Conservation (phyloP, 1,284 basidiomycete genomes). For the Wallemia mellicola region DNA sequence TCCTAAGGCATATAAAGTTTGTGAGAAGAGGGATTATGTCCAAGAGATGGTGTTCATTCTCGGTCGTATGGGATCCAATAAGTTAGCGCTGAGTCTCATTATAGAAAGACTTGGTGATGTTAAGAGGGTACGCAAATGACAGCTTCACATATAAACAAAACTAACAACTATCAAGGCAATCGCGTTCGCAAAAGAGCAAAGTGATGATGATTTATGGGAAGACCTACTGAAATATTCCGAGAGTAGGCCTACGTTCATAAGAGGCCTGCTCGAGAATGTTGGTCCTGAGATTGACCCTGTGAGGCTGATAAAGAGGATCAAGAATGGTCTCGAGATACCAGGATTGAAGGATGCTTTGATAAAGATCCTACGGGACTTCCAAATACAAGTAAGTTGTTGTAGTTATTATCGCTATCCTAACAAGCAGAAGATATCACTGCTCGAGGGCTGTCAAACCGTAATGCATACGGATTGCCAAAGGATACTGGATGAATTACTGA, state of each 20-base stretch:
- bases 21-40: conserved; percentile 56
- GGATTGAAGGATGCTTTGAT: conserved; percentile 78
- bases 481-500: neutral
- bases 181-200: conserved; percentile 92
- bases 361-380: conserved; percentile 88
- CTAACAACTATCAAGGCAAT: conserved; percentile 34
- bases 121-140: conserved; percentile 37
- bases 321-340: conserved; percentile 81
- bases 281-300: conserved; percentile 90
- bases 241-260: conserved; percentile 77
- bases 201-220: conserved; percentile 93
- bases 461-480: conserved; percentile 31
- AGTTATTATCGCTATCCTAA: neutral
- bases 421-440: conserved; percentile 34
- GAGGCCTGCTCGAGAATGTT: conserved; percentile 76
- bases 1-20: conserved; percentile 52
- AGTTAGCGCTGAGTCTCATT: conserved; percentile 71
- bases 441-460: conserved; percentile 70
- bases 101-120: conserved; percentile 88
- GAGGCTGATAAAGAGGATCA: conserved; percentile 69
- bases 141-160: no score
- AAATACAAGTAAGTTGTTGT: conserved; percentile 25
- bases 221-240: conserved; percentile 82
- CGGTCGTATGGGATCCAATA: conserved; percentile 91
- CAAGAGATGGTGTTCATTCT: conserved; percentile 93